phyloP scores from a whole-genome alignment of 768 basidiomycete species.

The Leccinum truebloodii region DNA sequence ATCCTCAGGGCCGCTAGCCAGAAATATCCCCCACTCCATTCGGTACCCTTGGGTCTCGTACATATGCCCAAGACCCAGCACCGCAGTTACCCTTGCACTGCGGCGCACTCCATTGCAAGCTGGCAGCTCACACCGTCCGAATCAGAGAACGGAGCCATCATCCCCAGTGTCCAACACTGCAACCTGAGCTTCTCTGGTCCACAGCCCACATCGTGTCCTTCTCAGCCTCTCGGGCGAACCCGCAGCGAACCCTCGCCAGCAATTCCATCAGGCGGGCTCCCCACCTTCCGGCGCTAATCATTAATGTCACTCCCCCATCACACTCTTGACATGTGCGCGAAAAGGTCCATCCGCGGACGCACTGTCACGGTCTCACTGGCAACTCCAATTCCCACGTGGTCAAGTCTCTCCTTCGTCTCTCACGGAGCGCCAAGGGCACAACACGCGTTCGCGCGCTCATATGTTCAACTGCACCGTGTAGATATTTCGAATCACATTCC shows the following conservation, averaged over 20 bases:
- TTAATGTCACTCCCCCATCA: not conserved
- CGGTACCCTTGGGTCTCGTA: not conserved
- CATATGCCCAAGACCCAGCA: constrained; percentile 12
- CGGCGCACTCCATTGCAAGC: not conserved
- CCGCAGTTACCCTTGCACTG: not conserved
- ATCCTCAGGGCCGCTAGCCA: constrained; percentile 17
- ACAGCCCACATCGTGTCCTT: constrained; percentile 1
- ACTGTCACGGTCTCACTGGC: not conserved
- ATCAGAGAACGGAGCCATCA: not conserved
- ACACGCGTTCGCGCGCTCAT: too few relatives aligned
- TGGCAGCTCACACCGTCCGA: not conserved
- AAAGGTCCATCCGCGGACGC: not conserved
- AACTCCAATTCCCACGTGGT: not conserved
- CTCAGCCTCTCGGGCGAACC: not conserved
- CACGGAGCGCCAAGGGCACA: not conserved
- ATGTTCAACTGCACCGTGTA: not conserved
- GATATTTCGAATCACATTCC: not conserved
- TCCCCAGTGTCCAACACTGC: not conserved
- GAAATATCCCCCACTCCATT: constrained; percentile 5
- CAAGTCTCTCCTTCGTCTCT: not conserved
- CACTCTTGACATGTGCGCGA: not conserved
- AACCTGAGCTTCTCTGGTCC: not conserved
- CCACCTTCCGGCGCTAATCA: constrained; percentile 17
- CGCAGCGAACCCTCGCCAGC: not conserved
- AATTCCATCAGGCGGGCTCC: constrained; percentile 6